Evolutionary conservation across 2,329 filamentous ascomycete species (phyloP).

Genomic region (Uncinocarpus reesii): DNA sequence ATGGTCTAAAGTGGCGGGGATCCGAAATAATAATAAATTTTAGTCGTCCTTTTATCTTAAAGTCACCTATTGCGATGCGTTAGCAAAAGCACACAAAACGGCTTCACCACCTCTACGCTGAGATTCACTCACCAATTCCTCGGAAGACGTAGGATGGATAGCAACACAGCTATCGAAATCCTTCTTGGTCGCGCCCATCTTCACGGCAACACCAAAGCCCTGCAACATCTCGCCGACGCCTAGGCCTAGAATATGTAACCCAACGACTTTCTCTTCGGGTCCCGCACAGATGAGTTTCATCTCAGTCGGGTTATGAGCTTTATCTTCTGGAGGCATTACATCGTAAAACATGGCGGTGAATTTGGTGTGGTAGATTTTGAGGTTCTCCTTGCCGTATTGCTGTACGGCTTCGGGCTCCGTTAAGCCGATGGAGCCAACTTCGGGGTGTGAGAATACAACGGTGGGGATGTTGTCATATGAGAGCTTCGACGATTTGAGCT

Average conservation of each 20-base stretch:
- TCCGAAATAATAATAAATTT: too few relatives aligned
- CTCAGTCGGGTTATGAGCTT: constrained; percentile 41
- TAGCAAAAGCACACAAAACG: too few relatives aligned
- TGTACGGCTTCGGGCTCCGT: constrained; percentile 41
- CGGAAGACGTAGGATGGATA: constrained; percentile 66
- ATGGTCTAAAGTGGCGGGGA: neutral
- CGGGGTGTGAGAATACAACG: constrained; percentile 44
- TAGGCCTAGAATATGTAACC: constrained; percentile 41
- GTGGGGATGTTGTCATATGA: constrained; percentile 44
- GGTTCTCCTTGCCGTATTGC: constrained; percentile 40
- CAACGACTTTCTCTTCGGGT: constrained; percentile 42
- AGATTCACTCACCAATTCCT: constrained; percentile 59
- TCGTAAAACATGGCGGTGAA: constrained; percentile 44
- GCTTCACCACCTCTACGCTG: too few relatives aligned
- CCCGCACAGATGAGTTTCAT: constrained; percentile 43
- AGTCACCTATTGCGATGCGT: constrained; percentile 22
- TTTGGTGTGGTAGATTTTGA: constrained; percentile 42
- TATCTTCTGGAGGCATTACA: constrained; percentile 39
- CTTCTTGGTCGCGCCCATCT: constrained; percentile 70
- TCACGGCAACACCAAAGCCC: constrained; percentile 64
- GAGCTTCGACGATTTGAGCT: constrained; percentile 37
- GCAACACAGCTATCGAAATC: constrained; percentile 67
- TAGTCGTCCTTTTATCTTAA: constrained; percentile 21
- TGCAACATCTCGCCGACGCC: constrained; percentile 57
- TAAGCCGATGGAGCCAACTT: constrained; percentile 41